Conservation (phyloP, 1,139 yeast species). For the Diutina scorzettiae region DNA sequence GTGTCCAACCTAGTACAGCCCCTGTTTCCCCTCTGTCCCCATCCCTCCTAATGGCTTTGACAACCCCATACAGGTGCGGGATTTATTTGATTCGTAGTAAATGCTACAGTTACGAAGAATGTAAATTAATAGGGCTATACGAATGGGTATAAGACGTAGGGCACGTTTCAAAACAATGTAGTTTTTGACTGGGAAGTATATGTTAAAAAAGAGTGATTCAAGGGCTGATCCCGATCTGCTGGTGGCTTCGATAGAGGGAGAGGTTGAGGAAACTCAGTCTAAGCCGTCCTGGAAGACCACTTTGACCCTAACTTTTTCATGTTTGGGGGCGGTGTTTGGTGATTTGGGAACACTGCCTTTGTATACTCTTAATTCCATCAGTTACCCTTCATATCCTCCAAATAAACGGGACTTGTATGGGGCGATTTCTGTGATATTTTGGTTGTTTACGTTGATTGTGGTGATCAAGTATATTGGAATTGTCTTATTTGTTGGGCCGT, state of each 20-base stretch:
- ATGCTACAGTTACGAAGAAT: background rate
- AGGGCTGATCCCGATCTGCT: too few relatives aligned
- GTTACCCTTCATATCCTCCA: conserved; percentile 20
- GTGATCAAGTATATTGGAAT: conserved; percentile 37
- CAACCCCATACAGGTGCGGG: background rate
- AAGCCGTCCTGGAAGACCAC: background rate
- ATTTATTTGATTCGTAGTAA: background rate
- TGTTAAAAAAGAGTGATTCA: too few relatives aligned
- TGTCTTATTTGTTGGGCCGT: conserved; percentile 39
- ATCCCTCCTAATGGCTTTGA: background rate
- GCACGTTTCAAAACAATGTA: too few relatives aligned
- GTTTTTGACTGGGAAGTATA: too few relatives aligned
- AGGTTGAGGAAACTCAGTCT: background rate
- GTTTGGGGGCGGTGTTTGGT: conserved; percentile 49
- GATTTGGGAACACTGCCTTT: conserved; percentile 53
- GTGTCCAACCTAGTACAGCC: too few relatives aligned
- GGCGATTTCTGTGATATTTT: conserved; percentile 40
- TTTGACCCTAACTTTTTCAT: conserved; percentile 17
- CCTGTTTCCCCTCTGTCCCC: too few relatives aligned
- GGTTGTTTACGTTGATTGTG: conserved; percentile 41
- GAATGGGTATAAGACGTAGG: too few relatives aligned
- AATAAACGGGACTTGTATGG: conserved; percentile 33
- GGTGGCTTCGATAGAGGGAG: too few relatives aligned
- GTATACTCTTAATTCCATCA: conserved; percentile 37
- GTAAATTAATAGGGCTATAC: too few relatives aligned